Percentiles rank a stretch among this genome's conserved stretches.
Evolutionary conservation across 2,329 filamentous ascomycete genomes (phyloP).

Genomic region (Lasiodiplodia theobromae): DNA sequence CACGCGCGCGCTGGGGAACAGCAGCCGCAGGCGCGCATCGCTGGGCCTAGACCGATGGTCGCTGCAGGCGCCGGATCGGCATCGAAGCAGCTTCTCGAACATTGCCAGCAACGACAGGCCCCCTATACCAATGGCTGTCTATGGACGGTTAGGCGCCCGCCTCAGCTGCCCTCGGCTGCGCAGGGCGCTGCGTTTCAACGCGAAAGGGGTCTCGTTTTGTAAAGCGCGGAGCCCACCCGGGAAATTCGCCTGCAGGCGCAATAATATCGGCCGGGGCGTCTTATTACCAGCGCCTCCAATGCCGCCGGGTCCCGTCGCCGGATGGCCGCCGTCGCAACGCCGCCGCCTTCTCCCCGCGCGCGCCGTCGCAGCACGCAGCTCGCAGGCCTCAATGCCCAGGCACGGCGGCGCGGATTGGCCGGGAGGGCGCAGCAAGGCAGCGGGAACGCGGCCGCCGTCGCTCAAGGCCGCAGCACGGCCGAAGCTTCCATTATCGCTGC

Average conservation of each 20-base stretch:
- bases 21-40: not conserved
- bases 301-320: not conserved
- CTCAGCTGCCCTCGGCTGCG: slow-evolving; percentile 1
- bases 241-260: slow-evolving; percentile 6
- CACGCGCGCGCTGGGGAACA: not conserved
- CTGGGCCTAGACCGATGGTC: not conserved
- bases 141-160: slow-evolving; percentile 7
- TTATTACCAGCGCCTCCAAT: not conserved
- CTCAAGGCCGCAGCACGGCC: not conserved
- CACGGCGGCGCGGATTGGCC: slow-evolving; percentile 6
- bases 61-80: not conserved
- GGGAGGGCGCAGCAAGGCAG: slow-evolving; percentile 10
- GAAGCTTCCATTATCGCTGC: not conserved
- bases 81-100: slow-evolving; percentile 23
- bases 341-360: slow-evolving; percentile 5
- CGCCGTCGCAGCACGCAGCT: not conserved
- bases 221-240: not conserved
- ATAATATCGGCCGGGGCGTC: slow-evolving; percentile 5
- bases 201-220: slow-evolving; percentile 6
- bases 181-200: slow-evolving; percentile 19
- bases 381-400: slow-evolving; percentile 4
- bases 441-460: not conserved
- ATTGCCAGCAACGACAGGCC: not conserved
- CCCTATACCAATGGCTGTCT: not conserved
- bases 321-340: not conserved